phyloP scores from a whole-genome alignment of 768 basidiomycete species.

The Rhizopogon roseolus region DNA sequence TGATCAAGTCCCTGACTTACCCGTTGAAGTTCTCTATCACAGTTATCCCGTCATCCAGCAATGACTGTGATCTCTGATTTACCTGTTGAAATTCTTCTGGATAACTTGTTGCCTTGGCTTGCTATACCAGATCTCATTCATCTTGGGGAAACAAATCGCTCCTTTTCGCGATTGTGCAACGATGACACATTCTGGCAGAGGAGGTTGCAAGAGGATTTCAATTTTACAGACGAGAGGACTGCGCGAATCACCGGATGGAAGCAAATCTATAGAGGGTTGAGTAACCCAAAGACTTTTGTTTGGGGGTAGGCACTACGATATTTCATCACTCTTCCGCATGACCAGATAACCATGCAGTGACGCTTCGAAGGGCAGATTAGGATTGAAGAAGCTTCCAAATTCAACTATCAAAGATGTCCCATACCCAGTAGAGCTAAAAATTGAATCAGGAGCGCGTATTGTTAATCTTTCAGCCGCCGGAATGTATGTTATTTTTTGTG shows the following conservation, averaged over 20 bases:
- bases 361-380: constrained; percentile 58
- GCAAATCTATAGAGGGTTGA: constrained; percentile 70
- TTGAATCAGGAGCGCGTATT: constrained; percentile 53
- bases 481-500: constrained; percentile 46
- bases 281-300: constrained; percentile 44
- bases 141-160: constrained; percentile 59
- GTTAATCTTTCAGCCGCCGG: constrained; percentile 78
- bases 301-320: constrained; percentile 49
- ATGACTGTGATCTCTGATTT: constrained; percentile 46
- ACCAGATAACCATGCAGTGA: constrained; percentile 39
- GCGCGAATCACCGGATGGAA: constrained; percentile 79
- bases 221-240: constrained; percentile 67
- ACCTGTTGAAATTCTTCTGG: constrained; percentile 75
- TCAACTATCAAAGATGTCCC: constrained; percentile 41
- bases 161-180: constrained; percentile 53
- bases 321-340: constrained; percentile 1
- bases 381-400: constrained; percentile 35
- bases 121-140: constrained; percentile 49
- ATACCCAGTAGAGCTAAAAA: constrained; percentile 56
- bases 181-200: constrained; percentile 82
- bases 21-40: constrained; percentile 63
- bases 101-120: constrained; percentile 61
- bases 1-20: constrained; percentile 34
- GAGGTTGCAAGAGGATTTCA: constrained; percentile 65
- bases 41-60: constrained; percentile 19